Evolutionary conservation across 2,329 filamentous ascomycete genomes (phyloP), one percentile per base, ranked within the genome.

Genomic region (Epichloe gansuensis): DNA sequence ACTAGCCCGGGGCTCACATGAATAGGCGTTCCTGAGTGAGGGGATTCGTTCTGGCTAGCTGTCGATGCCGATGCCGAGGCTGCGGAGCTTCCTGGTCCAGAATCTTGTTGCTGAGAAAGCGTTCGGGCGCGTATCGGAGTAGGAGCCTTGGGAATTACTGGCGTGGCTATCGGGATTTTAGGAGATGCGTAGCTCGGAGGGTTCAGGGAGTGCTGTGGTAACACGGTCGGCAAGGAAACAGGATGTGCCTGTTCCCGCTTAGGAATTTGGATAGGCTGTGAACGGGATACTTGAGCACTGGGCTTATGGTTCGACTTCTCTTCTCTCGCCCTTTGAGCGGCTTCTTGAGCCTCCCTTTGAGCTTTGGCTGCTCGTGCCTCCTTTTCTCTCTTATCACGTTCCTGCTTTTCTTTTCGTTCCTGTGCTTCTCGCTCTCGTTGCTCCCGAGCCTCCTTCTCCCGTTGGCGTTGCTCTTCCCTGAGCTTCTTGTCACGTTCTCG

Each of bases 391-490:
- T 84, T 81, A 59, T 76, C 79, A 63, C 78, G 71, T 56, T 80
- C 76, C 56, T 77, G 83, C 58, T 84, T 81, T 58, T 76, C 81
- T 58, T 68, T 71, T 61, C 79, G 71, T 60, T 81, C 77, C 51
- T 81, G 81, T 23, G 78, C 81, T 61, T 93, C 87, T 60, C 81
- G 85, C 61, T 82, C 79, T 61, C 73, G 78, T 62, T 78, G 79
- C 61, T 93, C 87, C 39, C 81, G 82, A 12, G 77, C 79, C 60
- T 94, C 87, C 64, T 81, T 87, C 60, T 95, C 90, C 61, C 78
- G 85, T 60, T 86, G 81, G 27, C 85, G 82, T 59, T 88, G 83
- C 63, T 91, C 90, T 61, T 89, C 89, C 67, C 86, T 90, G 56
- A 82, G 80, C 69, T 85, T 91, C 71, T 89, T 93, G 70, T 95